Evolutionary conservation across 176 grass and related monocot species (phyloP), one percentile per base, ranked within the genome.

Genomic region (Eragrostis curvula): DNA sequence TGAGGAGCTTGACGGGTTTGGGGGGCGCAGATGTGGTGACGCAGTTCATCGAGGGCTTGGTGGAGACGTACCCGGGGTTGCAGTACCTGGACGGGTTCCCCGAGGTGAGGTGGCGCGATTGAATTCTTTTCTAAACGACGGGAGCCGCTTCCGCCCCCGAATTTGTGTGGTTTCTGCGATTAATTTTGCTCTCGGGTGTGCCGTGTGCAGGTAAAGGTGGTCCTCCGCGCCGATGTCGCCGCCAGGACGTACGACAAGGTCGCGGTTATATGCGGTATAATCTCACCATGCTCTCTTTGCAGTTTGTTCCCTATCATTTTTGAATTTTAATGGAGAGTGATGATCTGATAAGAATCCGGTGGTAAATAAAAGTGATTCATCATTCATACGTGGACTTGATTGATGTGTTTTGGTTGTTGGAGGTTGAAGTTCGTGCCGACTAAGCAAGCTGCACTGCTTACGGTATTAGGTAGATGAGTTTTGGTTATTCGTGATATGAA

Each of bases 1-100:
- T 51, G 46, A n/a, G 46, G 29, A 67, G 7, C 21, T 36, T 68
- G 77, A 79, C 24, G 79, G 92, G 83, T 58, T 80, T 90, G 57
- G 65, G 80, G 58, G 73, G 60, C 28, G 85, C 77, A 99, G 96
- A 89, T 88, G 96, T 96, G 68, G 96, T 96, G 73, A 96, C 87
- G 42, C 83, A 99, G 85, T 99, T 99, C 56, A 91, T 99, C 75
- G 96, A 96, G 80, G 96, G 96, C 70, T 86, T 95, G 75, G 92
- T 87, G 46, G 83, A 79, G 76, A 83, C 84, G 27, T 94, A 91
- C 86, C 86, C 92, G 28, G 80, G 81, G 13, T n/a, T 91, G 81
- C 89, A 94, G 83, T 89, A 89, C 73, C 66, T 94, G 71, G 84
- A 94, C 81, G 88, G 86, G 10, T 89, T 94, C 29, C 86, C 92